phyloP scores from a whole-genome alignment of 495 filamentous ascomycete species.

The Penicillium argentinense region DNA sequence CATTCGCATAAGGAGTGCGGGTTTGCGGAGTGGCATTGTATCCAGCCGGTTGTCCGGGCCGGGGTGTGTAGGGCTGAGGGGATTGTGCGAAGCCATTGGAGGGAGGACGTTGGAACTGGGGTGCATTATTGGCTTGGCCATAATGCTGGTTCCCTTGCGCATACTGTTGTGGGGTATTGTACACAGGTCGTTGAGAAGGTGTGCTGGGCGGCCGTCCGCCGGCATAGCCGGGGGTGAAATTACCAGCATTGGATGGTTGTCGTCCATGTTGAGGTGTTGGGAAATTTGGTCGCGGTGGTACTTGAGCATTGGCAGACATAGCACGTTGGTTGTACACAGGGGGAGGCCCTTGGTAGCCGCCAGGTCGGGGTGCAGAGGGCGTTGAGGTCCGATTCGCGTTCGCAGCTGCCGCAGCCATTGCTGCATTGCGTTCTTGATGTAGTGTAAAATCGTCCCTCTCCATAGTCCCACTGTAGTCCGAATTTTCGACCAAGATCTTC shows the following conservation, averaged over 20 bases:
- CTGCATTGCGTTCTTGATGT: constrained; percentile 37
- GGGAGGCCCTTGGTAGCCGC: constrained; percentile 30
- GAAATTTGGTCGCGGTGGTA: constrained; percentile 33
- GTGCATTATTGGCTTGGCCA: constrained; percentile 34
- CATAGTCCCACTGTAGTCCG: constrained; percentile 76
- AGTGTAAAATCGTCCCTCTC: constrained; percentile 72
- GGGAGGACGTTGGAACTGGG: constrained; percentile 40
- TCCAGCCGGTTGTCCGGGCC: constrained; percentile 38
- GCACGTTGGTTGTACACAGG: constrained; percentile 37
- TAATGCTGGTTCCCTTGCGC: constrained; percentile 39
- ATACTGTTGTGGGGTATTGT: constrained; percentile 36
- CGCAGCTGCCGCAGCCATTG: constrained; percentile 27
- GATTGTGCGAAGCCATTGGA: constrained; percentile 46
- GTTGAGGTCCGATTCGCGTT: constrained; percentile 34
- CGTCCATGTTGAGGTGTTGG: constrained; percentile 42
- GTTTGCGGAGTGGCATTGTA: constrained; percentile 34
- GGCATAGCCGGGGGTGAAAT: constrained; percentile 37
- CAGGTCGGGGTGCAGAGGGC: constrained; percentile 26
- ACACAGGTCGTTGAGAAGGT: constrained; percentile 41
- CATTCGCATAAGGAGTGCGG: constrained; percentile 35
- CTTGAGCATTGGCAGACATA: constrained; percentile 32
- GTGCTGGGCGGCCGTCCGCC: constrained; percentile 44
- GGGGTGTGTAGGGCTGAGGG: constrained; percentile 41
- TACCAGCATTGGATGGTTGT: constrained; percentile 35
- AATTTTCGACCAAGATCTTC: constrained; percentile 70